Percentiles rank a stretch among this genome's conserved stretches.
Conservation (phyloP, 139 green algal genomes). For the Chlorella vulgaris region DNA sequence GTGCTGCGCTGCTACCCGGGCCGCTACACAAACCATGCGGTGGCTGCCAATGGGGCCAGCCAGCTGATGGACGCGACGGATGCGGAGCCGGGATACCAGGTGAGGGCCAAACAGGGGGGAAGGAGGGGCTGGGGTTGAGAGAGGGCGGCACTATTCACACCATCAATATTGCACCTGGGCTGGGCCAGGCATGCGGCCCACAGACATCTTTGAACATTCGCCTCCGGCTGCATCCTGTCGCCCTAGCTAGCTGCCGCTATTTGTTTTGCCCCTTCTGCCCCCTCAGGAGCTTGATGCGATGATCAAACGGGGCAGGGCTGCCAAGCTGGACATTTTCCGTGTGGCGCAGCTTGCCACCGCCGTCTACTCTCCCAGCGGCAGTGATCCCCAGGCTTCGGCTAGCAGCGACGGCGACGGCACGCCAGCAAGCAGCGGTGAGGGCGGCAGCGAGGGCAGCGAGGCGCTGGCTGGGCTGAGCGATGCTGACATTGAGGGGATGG, state of each 20-base stretch:
- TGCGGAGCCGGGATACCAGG: slow-evolving; percentile 45
- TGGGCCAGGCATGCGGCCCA: no score
- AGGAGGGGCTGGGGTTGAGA: neutral
- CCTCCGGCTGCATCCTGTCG: no score
- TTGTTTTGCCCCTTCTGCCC: neutral
- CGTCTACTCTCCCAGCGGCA: neutral
- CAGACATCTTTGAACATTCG: no score
- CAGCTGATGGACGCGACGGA: slow-evolving; percentile 45
- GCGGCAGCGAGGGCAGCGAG: neutral
- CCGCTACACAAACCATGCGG: slow-evolving; percentile 36
- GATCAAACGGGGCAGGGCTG: slow-evolving; percentile 41
- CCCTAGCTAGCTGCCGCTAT: no score
- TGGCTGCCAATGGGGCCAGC: slow-evolving; percentile 50
- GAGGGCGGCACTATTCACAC: no score
- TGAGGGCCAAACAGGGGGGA: neutral
- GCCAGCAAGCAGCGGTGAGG: no score
- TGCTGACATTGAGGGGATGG: slow-evolving; percentile 46
- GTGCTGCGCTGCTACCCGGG: slow-evolving; percentile 41
- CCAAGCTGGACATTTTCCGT: slow-evolving; percentile 57
- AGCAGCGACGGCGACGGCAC: neutral
- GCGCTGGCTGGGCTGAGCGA: slow-evolving; percentile 1
- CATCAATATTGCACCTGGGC: neutral
- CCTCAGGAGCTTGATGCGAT: slow-evolving; percentile 48
- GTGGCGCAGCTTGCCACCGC: slow-evolving; percentile 35
- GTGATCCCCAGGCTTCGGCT: no score